A percentile compares a stretch with the other conserved stretches of the same genome.
phyloP scores from a whole-genome alignment of 2,329 filamentous ascomycete genomes.

The Colletotrichum sublineola region DNA sequence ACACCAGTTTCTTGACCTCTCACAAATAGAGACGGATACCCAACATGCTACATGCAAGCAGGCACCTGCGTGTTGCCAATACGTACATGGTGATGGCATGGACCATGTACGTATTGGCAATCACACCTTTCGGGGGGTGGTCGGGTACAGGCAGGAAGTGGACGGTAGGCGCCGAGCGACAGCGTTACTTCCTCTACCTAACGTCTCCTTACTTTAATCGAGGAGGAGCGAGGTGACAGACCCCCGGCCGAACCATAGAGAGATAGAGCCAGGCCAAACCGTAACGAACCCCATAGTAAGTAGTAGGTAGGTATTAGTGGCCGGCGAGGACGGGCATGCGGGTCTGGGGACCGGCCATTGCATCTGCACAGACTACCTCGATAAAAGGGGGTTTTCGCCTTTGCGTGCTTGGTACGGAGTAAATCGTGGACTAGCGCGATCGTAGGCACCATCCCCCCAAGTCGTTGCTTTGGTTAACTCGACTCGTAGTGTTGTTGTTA shows the following conservation, averaged over 20 bases:
- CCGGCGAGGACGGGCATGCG: slow-evolving; percentile 30
- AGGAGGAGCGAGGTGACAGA: slow-evolving; percentile 36
- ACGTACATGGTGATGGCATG: slow-evolving; percentile 32
- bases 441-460: neutral
- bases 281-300: neutral
- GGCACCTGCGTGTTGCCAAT: slow-evolving; percentile 29
- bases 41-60: slow-evolving; percentile 35
- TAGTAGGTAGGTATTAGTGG: neutral
- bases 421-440: slow-evolving; percentile 8
- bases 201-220: slow-evolving; percentile 37
- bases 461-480: neutral
- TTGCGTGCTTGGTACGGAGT: slow-evolving; percentile 13
- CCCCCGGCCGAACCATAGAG: slow-evolving; percentile 20
- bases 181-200: slow-evolving; percentile 33
- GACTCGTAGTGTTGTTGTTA: neutral
- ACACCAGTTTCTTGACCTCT: slow-evolving; percentile 27
- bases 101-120: slow-evolving; percentile 20
- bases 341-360: slow-evolving; percentile 21
- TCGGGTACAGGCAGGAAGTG: neutral
- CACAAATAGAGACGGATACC: slow-evolving; percentile 24
- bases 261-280: slow-evolving; percentile 6
- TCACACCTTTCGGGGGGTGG: neutral
- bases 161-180: slow-evolving; percentile 40
- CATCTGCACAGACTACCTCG: slow-evolving; percentile 13
- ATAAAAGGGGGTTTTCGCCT: neutral